Conservation (phyloP, 202 grass and related monocot species). For the Hordeum pubiflorum region DNA sequence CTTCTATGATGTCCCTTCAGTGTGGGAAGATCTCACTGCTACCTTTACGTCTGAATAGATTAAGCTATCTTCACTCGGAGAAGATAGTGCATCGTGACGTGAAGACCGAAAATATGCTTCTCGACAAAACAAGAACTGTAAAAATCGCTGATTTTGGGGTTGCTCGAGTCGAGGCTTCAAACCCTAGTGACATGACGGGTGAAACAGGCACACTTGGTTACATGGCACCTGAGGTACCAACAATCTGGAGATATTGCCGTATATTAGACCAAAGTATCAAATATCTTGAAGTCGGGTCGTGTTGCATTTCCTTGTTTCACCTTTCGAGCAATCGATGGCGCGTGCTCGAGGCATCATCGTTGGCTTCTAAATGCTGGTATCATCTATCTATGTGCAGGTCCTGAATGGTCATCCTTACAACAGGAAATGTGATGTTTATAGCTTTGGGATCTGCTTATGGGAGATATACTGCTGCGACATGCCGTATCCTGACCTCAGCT, state of each 20-base stretch:
- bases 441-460: conserved; percentile 96
- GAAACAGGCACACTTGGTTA: conserved; percentile 99
- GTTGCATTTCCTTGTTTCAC: neutral
- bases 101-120: conserved; percentile 98
- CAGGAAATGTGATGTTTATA: conserved; percentile 97
- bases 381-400: conserved; percentile 44
- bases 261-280: neutral
- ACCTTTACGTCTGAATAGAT: conserved; percentile 40
- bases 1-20: neutral
- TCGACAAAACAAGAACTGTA: conserved; percentile 82
- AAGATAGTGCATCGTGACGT: conserved; percentile 98
- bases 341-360: neutral
- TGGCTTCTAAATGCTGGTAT: conserved; percentile 2
- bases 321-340: neutral
- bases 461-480: conserved; percentile 98
- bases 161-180: conserved; percentile 96
- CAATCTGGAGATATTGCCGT: neutral
- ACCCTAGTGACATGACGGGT: conserved; percentile 97
- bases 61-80: conserved; percentile 94
- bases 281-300: neutral
- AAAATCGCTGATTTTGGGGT: conserved; percentile 99
- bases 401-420: conserved; percentile 97
- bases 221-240: conserved; percentile 96
- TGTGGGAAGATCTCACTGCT: conserved; percentile 15
- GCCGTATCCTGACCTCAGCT: conserved; percentile 97